Base-by-base conservation (phyloP, 2,329 filamentous ascomycete genomes). In the Didymella segeticola region DNA sequence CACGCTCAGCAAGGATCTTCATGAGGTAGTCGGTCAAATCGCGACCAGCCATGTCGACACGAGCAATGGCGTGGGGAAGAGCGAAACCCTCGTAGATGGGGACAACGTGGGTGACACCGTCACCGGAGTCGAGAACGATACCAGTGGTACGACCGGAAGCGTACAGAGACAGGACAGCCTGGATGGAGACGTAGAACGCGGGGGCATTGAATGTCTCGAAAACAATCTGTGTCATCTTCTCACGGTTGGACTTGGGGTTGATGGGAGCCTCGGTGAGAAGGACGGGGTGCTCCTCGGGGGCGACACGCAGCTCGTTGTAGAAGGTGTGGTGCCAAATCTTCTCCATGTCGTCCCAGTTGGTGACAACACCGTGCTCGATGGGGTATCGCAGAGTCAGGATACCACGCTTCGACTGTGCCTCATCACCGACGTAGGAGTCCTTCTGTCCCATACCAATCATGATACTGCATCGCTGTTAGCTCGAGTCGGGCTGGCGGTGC, bases 401-500 rank as follows among this genome's bases (percentile, higher is more conserved):
- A 96, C 95, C 95, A 95, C 95, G 93, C 93, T 99, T 99, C 79
- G 95, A 99, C 86, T 99, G 95, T 83, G 95, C 95, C 87, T 99
- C 95, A 84, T 99, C 95, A 87, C 95, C 95, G 74, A 99, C 95
- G 79, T 99, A 99, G 64, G 95, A 98, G 87, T 99, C 95, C 86
- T 99, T 99, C 85, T 98, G 95, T 75, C 95, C 95, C 95, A 99
- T 99, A 88, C 95, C 95, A 81, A 99, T 98, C 95, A 99, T 99
- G 86, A 99, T 98, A 88, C 93, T 96, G 75, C 62, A 61, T 70
- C 70, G 51, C 58, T 62, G 70, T 80, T 69, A 80, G 78, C 77
- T 61, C 64, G 56, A 53, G 48, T 46, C 43, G 63, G 55, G 53
- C 52, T 53, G 59, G 53, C 54, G 49, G 52, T 56, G 54, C 38